phyloP scores from a whole-genome alignment of 2,329 filamentous ascomycete species.

The Microthyrium microscopicum region DNA sequence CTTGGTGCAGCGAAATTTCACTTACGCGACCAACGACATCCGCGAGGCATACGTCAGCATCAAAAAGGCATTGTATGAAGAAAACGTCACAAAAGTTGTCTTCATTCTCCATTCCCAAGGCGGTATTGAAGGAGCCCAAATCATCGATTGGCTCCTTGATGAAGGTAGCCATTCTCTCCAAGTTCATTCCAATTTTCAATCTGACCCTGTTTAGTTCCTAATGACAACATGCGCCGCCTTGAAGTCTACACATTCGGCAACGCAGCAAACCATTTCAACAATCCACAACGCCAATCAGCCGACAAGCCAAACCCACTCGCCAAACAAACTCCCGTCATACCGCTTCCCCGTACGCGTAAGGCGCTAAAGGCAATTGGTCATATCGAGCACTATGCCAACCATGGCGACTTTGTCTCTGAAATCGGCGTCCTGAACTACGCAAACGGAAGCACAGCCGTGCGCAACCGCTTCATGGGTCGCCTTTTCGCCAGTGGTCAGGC shows the following conservation, averaged over 20 bases:
- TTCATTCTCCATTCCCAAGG: constrained; percentile 66
- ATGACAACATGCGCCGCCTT: constrained; percentile 12
- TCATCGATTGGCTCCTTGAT: constrained; percentile 61
- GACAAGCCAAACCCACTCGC: background rate
- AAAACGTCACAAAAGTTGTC: constrained; percentile 48
- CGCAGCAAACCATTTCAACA: constrained; percentile 70
- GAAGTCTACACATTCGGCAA: constrained; percentile 65
- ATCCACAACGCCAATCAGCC: constrained; percentile 39
- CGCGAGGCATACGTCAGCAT: constrained; percentile 42
- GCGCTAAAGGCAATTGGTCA: constrained; percentile 38
- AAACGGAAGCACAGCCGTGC: constrained; percentile 31
- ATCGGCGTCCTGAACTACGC: constrained; percentile 58
- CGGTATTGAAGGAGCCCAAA: constrained; percentile 54
- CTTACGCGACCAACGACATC: constrained; percentile 51
- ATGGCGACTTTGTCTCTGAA: constrained; percentile 54
- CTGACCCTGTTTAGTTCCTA: constrained; percentile 9
- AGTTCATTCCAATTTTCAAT: background rate
- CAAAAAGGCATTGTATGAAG: constrained; percentile 46
- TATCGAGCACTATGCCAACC: constrained; percentile 69
- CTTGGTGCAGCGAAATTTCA: constrained; percentile 54
- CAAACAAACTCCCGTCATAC: background rate
- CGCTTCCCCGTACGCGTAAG: too few relatives aligned
- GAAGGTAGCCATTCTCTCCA: constrained; percentile 47
- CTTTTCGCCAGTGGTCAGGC: constrained; percentile 27
- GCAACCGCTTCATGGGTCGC: constrained; percentile 31